phyloP scores from a whole-genome alignment of 176 grass and related monocot species.

The Pharus latifolius region DNA sequence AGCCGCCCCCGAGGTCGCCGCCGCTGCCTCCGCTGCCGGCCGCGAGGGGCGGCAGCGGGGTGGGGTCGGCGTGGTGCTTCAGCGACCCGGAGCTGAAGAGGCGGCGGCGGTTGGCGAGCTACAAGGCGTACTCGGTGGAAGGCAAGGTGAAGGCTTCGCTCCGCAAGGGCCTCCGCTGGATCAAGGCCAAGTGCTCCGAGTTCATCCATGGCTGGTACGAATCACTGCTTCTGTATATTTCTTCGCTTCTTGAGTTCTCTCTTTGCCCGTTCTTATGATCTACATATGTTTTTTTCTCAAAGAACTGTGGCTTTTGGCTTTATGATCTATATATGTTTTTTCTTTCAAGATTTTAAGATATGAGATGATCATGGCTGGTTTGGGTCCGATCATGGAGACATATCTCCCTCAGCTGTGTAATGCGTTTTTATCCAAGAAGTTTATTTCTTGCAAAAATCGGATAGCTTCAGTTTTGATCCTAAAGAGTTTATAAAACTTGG shows the following conservation, averaged over 20 bases:
- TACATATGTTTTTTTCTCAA: too few relatives aligned
- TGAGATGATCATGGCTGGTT: background rate
- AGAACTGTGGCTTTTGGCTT: too few relatives aligned
- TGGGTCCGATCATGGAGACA: background rate
- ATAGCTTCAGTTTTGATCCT: too few relatives aligned
- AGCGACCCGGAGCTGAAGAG: conserved; percentile 87
- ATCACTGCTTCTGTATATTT: background rate
- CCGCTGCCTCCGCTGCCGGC: conserved; percentile 23
- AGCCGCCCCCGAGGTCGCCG: conserved; percentile 22
- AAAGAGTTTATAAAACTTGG: background rate
- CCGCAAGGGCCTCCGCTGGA: conserved; percentile 87
- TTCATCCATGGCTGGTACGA: conserved; percentile 74
- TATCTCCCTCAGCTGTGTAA: background rate
- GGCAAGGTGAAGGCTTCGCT: conserved; percentile 82
- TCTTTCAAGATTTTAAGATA: background rate
- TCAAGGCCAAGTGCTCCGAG: conserved; percentile 87
- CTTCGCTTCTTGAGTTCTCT: background rate
- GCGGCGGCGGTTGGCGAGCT: conserved; percentile 76
- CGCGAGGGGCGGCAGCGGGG: conserved; percentile 4
- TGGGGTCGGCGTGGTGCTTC: conserved; percentile 67
- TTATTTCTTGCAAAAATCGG: background rate
- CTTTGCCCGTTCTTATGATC: too few relatives aligned
- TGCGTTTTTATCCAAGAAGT: background rate
- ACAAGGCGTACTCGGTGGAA: conserved; percentile 94
- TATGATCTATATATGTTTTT: too few relatives aligned